Percentiles rank a stretch among this genome's conserved stretches.
These are phyloP conservation scores for Pleurotus pulmonarius DNA, from an alignment of 768 basidiomycete species.

Conservation along the genomic window DNA sequence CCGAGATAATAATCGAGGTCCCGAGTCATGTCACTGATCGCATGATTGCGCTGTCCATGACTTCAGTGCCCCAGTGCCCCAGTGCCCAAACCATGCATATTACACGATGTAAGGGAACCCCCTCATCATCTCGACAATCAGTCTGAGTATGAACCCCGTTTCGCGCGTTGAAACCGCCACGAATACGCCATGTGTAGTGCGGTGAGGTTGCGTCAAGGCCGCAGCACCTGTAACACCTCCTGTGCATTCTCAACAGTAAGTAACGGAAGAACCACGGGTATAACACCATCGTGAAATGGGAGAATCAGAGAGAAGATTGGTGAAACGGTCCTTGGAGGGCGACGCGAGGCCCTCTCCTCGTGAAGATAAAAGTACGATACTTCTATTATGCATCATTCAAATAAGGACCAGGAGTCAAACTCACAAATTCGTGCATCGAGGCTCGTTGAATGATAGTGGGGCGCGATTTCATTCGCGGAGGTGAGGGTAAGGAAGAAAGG, in stretches of 20 bases:
- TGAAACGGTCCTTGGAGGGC: background rate
- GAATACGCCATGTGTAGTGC: background rate
- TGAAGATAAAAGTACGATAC: constrained; percentile 2
- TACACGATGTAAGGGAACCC: background rate
- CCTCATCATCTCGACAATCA: background rate
- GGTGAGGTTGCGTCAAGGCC: background rate
- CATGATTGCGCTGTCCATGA: background rate
- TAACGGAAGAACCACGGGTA: no score
- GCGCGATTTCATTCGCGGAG: no score
- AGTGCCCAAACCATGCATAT: background rate
- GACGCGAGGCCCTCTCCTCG: background rate
- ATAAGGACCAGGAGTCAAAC: background rate
- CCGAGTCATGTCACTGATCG: constrained; percentile 8
- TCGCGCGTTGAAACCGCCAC: background rate
- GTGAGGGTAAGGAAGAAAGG: no score
- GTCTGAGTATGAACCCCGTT: background rate
- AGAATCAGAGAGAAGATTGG: constrained; percentile 7
- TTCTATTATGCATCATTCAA: constrained; percentile 2
- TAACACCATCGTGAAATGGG: background rate
- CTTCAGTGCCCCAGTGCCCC: background rate
- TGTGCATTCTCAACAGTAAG: no score
- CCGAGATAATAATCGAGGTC: constrained; percentile 6
- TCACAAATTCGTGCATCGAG: background rate
- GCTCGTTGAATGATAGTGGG: background rate
- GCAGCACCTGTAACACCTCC: no score